Percentiles rank a stretch among this genome's conserved stretches.
Conservation (phyloP, 768 basidiomycete genomes). For the Tulasnella sp. region DNA sequence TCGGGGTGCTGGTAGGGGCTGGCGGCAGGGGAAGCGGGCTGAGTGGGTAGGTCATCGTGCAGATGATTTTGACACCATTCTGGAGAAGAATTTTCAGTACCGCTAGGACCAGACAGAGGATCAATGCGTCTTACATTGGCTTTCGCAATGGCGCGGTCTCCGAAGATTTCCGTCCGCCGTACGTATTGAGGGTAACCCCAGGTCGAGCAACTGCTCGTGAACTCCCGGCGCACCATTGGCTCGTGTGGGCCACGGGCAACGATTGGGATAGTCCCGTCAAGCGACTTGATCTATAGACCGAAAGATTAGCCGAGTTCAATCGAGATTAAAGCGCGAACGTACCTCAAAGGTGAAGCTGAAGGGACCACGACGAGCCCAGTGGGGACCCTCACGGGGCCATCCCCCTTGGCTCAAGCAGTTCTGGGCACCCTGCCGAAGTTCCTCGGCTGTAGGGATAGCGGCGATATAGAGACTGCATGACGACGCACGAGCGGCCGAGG, state of each 20-base stretch:
- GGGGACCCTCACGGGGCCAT: conserved; percentile 19
- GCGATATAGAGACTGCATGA: conserved; percentile 19
- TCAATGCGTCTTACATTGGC: conserved; percentile 4
- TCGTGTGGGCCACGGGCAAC: conserved; percentile 18
- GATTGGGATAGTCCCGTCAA: conserved; percentile 19
- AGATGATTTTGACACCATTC: conserved; percentile 20
- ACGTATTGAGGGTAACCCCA: conserved; percentile 21
- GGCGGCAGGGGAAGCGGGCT: not conserved
- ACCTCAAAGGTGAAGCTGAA: conserved; percentile 21
- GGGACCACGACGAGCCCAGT: conserved; percentile 13
- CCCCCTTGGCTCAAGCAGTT: conserved; percentile 18
- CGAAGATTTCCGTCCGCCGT: conserved; percentile 16
- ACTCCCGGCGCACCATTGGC: conserved; percentile 16
- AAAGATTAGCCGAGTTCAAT: not conserved
- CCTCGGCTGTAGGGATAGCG: conserved; percentile 15
- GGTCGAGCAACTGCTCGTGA: conserved; percentile 16
- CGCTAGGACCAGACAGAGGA: not conserved
- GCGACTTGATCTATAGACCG: conserved; percentile 14
- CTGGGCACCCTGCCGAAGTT: conserved; percentile 13
- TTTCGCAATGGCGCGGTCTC: conserved; percentile 17
- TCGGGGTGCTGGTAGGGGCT: not conserved
- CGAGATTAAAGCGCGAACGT: not conserved
- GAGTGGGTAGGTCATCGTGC: conserved; percentile 19
- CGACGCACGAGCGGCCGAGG: conserved; percentile 13
- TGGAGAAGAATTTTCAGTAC: not conserved